These are phyloP conservation scores for Dactylonectria macrodidyma DNA, from an alignment of 2,329 filamentous ascomycete species.

Conservation along the genomic window DNA sequence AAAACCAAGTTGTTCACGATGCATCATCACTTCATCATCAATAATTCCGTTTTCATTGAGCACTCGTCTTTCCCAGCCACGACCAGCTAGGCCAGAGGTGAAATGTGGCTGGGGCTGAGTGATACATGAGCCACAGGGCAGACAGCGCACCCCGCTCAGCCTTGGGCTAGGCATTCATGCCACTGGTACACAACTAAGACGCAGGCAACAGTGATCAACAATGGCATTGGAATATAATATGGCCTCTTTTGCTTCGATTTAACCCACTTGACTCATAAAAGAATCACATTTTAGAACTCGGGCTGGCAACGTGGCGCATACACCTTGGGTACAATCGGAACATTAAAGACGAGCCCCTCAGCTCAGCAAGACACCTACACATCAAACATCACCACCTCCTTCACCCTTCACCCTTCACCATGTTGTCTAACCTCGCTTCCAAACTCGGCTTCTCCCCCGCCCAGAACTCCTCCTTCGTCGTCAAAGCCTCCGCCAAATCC, in stretches of 20 bases:
- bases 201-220: slow-evolving; percentile 19
- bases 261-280: neutral
- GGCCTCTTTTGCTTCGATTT: neutral
- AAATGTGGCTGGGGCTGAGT: slow-evolving; percentile 2
- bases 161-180: slow-evolving; percentile 17
- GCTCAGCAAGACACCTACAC: neutral
- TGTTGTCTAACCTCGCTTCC: slow-evolving; percentile 43
- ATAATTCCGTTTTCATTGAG: neutral
- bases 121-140: neutral
- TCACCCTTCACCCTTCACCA: slow-evolving; percentile 17
- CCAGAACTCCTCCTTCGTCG: slow-evolving; percentile 14
- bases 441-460: slow-evolving; percentile 40
- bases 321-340: neutral
- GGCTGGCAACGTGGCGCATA: neutral
- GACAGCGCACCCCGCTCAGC: slow-evolving; percentile 2
- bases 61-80: no score
- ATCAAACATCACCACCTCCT: neutral
- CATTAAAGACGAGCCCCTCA: neutral
- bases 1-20: no score
- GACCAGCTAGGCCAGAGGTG: neutral
- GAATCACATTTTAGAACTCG: neutral
- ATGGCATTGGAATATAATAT: neutral
- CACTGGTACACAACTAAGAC: neutral
- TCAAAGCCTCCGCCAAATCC: slow-evolving; percentile 19
- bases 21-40: no score